Percentiles rank a stretch among this genome's conserved stretches.
Evolutionary conservation across 331 rosid genomes (phyloP).

Genomic region (Telfairia occidentalis): DNA sequence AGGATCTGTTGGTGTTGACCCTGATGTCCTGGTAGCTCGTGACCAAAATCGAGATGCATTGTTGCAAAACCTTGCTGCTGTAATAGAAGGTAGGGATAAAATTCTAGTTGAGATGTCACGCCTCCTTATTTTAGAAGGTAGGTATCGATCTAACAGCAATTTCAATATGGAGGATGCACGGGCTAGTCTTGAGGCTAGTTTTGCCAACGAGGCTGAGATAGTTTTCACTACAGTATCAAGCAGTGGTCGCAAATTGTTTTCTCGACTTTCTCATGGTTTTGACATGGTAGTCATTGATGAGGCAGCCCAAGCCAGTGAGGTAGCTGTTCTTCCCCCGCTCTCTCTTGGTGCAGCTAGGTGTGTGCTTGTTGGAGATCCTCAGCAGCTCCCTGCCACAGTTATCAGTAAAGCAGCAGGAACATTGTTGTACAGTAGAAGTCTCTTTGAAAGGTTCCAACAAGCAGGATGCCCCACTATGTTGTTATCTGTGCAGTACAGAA

Average conservation of each 20-base stretch:
- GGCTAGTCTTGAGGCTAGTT: conserved; percentile 95
- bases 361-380: conserved; percentile 99
- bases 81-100: conserved; percentile 88
- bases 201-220: conserved; percentile 94
- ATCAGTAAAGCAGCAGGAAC: conserved; percentile 99
- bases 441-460: conserved; percentile 91
- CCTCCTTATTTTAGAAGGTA: conserved; percentile 71
- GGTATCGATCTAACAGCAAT: conserved; percentile 67
- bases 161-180: conserved; percentile 94
- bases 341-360: conserved; percentile 97
- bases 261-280: conserved; percentile 97
- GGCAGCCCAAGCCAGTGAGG: conserved; percentile 99
- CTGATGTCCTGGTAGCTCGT: conserved; percentile 77
- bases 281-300: conserved; percentile 99
- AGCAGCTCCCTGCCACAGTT: conserved; percentile 98
- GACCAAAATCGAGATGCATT: conserved; percentile 82
- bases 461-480: conserved; percentile 95
- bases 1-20: conserved; percentile 97
- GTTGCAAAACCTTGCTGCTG: conserved; percentile 86
- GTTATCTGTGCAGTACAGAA: conserved; percentile 91
- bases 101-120: conserved; percentile 92
- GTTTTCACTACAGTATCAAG: conserved; percentile 98
- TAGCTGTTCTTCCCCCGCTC: conserved; percentile 90
- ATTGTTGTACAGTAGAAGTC: conserved; percentile 90
- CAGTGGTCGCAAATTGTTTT: conserved; percentile 94